Evolutionary conservation across 164 flowering plant genomes (phyloP).

Genomic region (Tetracentron sinense): DNA sequence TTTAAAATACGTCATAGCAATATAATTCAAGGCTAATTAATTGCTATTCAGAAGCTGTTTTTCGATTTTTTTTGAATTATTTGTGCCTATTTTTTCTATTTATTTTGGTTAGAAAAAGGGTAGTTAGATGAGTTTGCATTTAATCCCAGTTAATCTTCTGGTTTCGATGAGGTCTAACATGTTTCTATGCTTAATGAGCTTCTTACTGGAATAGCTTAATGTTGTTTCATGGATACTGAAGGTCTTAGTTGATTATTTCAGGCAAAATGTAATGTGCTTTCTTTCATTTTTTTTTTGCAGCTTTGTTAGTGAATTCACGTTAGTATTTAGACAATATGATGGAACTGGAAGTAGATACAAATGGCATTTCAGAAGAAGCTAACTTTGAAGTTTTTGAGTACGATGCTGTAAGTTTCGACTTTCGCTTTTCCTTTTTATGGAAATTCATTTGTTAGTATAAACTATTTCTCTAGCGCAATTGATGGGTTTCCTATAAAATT

Average conservation of each 20-base stretch:
- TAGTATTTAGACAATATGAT: constrained; percentile 18
- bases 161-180: neutral
- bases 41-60: neutral
- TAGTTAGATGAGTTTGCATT: too few relatives aligned
- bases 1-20: too few relatives aligned
- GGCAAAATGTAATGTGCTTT: neutral
- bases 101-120: too few relatives aligned
- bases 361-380: constrained; percentile 39
- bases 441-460: neutral
- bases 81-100: too few relatives aligned
- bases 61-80: too few relatives aligned
- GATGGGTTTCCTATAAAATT: too few relatives aligned
- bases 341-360: constrained; percentile 44
- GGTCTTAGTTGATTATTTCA: neutral
- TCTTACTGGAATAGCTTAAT: neutral
- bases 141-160: neutral
- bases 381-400: constrained; percentile 21
- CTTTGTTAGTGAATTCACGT: constrained; percentile 1
- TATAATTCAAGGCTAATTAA: neutral
- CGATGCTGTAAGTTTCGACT: constrained; percentile 19
- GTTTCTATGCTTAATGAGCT: neutral
- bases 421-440: neutral
- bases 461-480: neutral
- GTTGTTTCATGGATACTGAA: neutral
- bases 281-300: neutral